Evolutionary conservation across 148 eudicot species (phyloP).

Genomic region (Oxyria digyna): DNA sequence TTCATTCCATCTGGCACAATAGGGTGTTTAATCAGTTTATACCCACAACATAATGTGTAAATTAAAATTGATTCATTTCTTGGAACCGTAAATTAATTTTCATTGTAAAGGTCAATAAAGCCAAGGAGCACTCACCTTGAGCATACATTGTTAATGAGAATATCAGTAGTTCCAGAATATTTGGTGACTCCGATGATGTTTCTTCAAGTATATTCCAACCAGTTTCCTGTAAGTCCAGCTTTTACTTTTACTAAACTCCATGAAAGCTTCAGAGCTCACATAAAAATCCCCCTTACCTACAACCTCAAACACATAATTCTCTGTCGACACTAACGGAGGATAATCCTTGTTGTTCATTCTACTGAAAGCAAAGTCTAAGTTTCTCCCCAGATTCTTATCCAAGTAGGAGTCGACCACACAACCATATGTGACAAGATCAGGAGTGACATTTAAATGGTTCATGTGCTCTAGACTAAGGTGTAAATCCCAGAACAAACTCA

Average conservation of each 20-base stretch:
- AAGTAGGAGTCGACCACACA: constrained; percentile 87
- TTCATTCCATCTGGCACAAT: constrained; percentile 68
- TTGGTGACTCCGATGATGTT: constrained; percentile 55
- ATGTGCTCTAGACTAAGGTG: constrained; percentile 84
- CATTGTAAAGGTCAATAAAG: too few relatives aligned
- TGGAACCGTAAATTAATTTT: too few relatives aligned
- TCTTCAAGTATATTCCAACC: constrained; percentile 54
- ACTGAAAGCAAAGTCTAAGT: constrained; percentile 59
- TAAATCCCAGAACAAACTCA: constrained; percentile 90
- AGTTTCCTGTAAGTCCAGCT: constrained; percentile 72
- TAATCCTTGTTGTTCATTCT: constrained; percentile 41
- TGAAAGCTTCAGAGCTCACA: constrained; percentile 47
- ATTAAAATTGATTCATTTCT: not conserved
- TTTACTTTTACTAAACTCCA: constrained; percentile 57
- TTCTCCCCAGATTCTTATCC: constrained; percentile 59
- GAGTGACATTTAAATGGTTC: constrained; percentile 52
- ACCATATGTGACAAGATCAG: constrained; percentile 96
- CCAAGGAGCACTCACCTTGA: too few relatives aligned
- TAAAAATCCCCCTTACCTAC: constrained; percentile 89
- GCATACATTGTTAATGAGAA: not conserved
- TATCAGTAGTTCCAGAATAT: constrained; percentile 85
- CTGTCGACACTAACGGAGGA: constrained; percentile 37
- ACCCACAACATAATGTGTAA: not conserved
- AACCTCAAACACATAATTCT: constrained; percentile 58
- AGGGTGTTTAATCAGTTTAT: constrained; percentile 34